Conservation (phyloP, 1,139 yeast species). For the Taphrina deformans region DNA sequence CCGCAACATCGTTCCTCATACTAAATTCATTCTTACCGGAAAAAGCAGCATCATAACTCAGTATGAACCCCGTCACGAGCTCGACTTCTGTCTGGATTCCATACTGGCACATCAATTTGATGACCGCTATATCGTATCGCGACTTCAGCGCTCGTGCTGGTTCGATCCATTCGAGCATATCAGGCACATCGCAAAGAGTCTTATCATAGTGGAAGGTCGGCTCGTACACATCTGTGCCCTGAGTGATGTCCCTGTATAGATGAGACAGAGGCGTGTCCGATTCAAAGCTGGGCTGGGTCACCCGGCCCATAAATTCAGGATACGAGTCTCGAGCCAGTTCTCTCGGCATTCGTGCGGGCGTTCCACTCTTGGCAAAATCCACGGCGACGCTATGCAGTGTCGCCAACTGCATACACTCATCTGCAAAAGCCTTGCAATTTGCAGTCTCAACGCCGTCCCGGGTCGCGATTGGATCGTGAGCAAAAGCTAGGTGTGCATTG, state of each 20-base stretch:
- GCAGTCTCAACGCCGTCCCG: slow-evolving; percentile 18
- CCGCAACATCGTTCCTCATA: slow-evolving; percentile 21
- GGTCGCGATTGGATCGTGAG: slow-evolving; percentile 25
- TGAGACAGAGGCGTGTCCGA: slow-evolving; percentile 6
- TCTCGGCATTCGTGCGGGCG: slow-evolving; percentile 27
- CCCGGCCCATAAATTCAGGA: slow-evolving; percentile 36
- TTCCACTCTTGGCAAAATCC: slow-evolving; percentile 36
- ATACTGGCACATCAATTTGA: slow-evolving; percentile 30
- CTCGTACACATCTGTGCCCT: neutral
- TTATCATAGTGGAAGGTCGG: slow-evolving; percentile 11
- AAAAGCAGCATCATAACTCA: slow-evolving; percentile 7
- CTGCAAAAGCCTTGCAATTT: neutral
- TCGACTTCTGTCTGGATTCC: slow-evolving; percentile 34
- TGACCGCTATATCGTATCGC: slow-evolving; percentile 26
- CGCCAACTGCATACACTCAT: slow-evolving; percentile 32
- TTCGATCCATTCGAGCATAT: slow-evolving; percentile 11
- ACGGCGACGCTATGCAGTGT: slow-evolving; percentile 35
- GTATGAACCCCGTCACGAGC: slow-evolving; percentile 34
- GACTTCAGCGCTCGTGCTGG: slow-evolving; percentile 16
- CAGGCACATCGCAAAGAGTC: slow-evolving; percentile 17
- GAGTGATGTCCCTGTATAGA: neutral
- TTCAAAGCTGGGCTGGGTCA: neutral
- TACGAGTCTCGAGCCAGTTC: slow-evolving; percentile 11
- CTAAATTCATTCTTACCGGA: slow-evolving; percentile 23
- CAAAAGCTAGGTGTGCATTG: slow-evolving; percentile 34